Percentiles rank a stretch among this genome's conserved stretches.
Conservation (phyloP, 2,329 filamentous ascomycete species). For the Botryotinia globosa region DNA sequence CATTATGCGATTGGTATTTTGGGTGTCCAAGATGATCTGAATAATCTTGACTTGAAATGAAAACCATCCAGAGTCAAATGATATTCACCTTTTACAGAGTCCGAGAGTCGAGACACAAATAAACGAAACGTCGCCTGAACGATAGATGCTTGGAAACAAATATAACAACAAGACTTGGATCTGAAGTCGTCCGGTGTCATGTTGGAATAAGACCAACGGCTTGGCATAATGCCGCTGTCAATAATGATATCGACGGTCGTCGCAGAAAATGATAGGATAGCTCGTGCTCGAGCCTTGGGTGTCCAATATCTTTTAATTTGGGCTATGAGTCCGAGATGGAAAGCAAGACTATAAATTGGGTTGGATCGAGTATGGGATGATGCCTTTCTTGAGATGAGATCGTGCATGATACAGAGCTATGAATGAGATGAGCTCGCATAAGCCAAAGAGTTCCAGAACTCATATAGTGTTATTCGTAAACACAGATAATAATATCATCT, state of each 20-base stretch:
- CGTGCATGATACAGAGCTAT: neutral
- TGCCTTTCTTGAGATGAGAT: neutral
- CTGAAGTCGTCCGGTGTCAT: neutral
- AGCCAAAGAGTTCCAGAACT: neutral
- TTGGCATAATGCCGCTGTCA: neutral
- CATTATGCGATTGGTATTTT: conserved; percentile 78
- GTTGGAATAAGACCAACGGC: neutral
- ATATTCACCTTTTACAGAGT: neutral
- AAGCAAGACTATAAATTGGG: neutral
- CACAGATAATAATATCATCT: neutral
- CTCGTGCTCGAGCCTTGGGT: neutral
- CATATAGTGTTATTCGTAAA: neutral
- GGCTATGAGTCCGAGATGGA: neutral
- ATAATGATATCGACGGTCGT: neutral
- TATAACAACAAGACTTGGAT: neutral
- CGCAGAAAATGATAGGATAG: neutral
- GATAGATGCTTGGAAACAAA: no score
- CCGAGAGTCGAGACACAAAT: neutral
- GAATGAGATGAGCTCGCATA: neutral
- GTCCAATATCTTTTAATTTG: neutral
- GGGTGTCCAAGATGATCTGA: conserved; percentile 73
- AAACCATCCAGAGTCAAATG: neutral
- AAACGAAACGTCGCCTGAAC: neutral
- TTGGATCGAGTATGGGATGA: neutral
- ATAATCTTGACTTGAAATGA: conserved; percentile 53